phyloP scores from a whole-genome alignment of 2,329 filamentous ascomycete species.

The Ophiognomonia clavigignenti-juglandacearum region DNA sequence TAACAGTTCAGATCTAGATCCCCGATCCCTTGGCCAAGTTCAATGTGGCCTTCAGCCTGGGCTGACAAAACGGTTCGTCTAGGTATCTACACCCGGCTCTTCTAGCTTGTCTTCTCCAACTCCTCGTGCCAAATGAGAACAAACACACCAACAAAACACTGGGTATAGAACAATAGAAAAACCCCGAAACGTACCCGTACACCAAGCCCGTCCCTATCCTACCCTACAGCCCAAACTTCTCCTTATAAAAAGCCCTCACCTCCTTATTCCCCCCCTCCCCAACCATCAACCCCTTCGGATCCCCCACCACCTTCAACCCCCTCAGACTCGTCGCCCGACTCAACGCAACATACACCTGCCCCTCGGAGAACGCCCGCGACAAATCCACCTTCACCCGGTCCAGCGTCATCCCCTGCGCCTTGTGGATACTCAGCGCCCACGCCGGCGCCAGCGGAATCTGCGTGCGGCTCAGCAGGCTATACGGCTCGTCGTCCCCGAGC shows the following conservation, averaged over 20 bases:
- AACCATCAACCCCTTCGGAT: slow-evolving; percentile 21
- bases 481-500: slow-evolving; percentile 39
- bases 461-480: slow-evolving; percentile 46
- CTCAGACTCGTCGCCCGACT: slow-evolving; percentile 47
- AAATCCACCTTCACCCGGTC: slow-evolving; percentile 54
- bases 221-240: slow-evolving; percentile 25
- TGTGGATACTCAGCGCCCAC: slow-evolving; percentile 62
- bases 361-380: slow-evolving; percentile 44
- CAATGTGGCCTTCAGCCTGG: no score
- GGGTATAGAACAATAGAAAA: no score
- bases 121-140: no score
- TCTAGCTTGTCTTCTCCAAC: no score
- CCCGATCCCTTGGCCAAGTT: no score
- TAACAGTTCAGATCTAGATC: no score
- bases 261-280: slow-evolving; percentile 27
- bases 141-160: no score
- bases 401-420: slow-evolving; percentile 58
- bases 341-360: slow-evolving; percentile 60
- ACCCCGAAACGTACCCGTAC: no score
- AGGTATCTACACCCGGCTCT: no score
- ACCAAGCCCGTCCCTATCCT: no score
- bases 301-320: slow-evolving; percentile 40
- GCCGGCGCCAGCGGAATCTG: slow-evolving; percentile 56
- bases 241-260: slow-evolving; percentile 29
- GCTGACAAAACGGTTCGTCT: no score